Evolutionary conservation across 306 rosid species (phyloP).

Genomic region (Neltuma alba): DNA sequence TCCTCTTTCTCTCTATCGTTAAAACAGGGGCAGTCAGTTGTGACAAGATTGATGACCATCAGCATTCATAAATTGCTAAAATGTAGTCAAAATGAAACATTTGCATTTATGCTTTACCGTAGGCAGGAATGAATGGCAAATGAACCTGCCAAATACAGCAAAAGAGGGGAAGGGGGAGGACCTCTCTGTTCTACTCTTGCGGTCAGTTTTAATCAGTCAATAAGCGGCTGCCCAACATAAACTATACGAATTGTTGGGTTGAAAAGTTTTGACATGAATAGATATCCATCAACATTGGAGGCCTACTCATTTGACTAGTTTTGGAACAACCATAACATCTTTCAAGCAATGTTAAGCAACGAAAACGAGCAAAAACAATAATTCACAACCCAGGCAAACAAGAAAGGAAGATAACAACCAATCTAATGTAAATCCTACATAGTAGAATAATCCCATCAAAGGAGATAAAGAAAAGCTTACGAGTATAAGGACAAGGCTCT

Average conservation of each 20-base stretch:
- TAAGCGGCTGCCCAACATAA: not conserved
- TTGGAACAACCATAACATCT: not conserved
- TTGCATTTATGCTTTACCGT: slow-evolving; percentile 9
- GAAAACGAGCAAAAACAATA: slow-evolving; percentile 12
- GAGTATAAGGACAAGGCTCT: slow-evolving; percentile 66
- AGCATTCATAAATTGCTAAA: not conserved
- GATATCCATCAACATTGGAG: slow-evolving; percentile 30
- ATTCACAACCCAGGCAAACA: slow-evolving; percentile 21
- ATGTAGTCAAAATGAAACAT: slow-evolving; percentile 4
- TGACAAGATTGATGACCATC: slow-evolving; percentile 14
- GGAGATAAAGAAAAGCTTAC: slow-evolving; percentile 49
- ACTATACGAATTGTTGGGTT: not conserved
- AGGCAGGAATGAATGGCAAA: slow-evolving; percentile 2
- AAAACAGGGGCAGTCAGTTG: not conserved
- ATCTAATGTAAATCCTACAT: not conserved
- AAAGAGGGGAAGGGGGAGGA: not conserved
- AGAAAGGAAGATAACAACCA: slow-evolving; percentile 7
- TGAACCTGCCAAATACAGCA: slow-evolving; percentile 10
- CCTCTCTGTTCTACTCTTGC: not conserved
- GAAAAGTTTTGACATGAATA: slow-evolving; percentile 15
- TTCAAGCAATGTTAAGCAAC: not conserved
- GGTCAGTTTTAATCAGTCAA: slow-evolving; percentile 26
- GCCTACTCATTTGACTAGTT: slow-evolving; percentile 8
- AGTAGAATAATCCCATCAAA: not conserved
- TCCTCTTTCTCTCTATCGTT: too few relatives aligned